Evolutionary conservation across 495 filamentous ascomycete species (phyloP), one percentile per base, ranked within the genome.

Genomic region (Pyronema domesticum): DNA sequence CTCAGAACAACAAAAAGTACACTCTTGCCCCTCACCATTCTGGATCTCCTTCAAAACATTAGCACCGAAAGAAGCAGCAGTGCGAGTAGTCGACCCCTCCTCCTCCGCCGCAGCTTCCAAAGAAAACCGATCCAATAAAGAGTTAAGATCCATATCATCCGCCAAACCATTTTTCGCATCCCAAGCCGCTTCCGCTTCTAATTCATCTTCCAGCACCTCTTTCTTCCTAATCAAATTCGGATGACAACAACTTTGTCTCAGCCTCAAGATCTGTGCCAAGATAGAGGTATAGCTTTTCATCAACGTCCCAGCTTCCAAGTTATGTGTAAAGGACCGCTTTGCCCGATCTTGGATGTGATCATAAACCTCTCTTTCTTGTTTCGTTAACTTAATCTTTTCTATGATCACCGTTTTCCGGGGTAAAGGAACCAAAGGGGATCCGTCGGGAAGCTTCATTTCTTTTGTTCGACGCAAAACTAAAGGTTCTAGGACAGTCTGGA

Each of bases 371-470:
- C 85, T 77, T 68, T 98, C 89, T 47, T 81, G 71, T 53, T 82
- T 72, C 0, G 87, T 86, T 15, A 98, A 76, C 59, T 94, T 80
- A 33, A 98, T 76, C 44, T 88, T 79, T 50, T 94, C 82, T 48
- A 98, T 83, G 15, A 83, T 78, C 54, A 95, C 76, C 0, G 75
- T 78, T 58, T 85, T 81, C 7, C 79, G 78, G n/a, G 89, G 91
- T 7, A 98, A 71, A 0, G 85, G 80, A 0, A 98, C 89, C 14
- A 98, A 68, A 19, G 85, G 84, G 58, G 85, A 73, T 7, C 93
- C 91, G 43, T 88, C 80, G 0, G 91, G 91, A 0, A 87, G 95
- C 67, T 88, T 94, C 91, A 96, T 98, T 54, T 89, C 87, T 67
- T 96, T 98, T 0, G 91, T 98, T 57, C 91, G 75, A 30, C 91